Conservation (phyloP, 108 stramenopile genomes). For the Nitzschia inconspicua region DNA sequence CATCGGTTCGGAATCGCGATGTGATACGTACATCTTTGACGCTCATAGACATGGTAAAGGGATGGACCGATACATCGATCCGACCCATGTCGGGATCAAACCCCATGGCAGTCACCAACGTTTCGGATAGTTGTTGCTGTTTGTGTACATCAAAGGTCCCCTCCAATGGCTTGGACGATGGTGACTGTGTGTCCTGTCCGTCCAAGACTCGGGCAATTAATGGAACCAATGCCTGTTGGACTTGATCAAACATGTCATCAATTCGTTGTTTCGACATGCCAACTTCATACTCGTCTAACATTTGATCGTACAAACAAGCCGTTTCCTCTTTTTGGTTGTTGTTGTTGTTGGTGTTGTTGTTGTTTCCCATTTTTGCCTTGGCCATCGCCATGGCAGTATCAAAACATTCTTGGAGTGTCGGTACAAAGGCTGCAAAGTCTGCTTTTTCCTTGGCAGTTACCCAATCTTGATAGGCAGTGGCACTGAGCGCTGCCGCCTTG, state of each 20-base stretch:
- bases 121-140: slow-evolving; percentile 54
- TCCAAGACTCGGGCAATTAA: slow-evolving; percentile 60
- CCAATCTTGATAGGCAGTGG: slow-evolving; percentile 64
- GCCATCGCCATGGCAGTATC: slow-evolving; percentile 58
- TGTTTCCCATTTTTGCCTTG: slow-evolving; percentile 26
- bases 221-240: slow-evolving; percentile 67
- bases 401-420: slow-evolving; percentile 56
- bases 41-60: slow-evolving; percentile 78
- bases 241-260: slow-evolving; percentile 70
- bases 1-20: slow-evolving; percentile 62
- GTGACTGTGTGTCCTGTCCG: slow-evolving; percentile 14
- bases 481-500: slow-evolving; percentile 49
- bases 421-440: slow-evolving; percentile 58
- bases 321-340: no score
- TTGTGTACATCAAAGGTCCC: slow-evolving; percentile 47
- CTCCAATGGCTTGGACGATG: slow-evolving; percentile 29
- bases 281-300: slow-evolving; percentile 58
- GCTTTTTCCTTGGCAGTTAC: slow-evolving; percentile 54
- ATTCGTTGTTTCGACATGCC: slow-evolving; percentile 75
- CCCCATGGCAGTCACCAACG: slow-evolving; percentile 67
- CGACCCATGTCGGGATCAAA: slow-evolving; percentile 69
- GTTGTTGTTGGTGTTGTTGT: neutral
- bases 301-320: slow-evolving; percentile 16
- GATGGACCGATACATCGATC: slow-evolving; percentile 88
- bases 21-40: slow-evolving; percentile 89